A percentile compares a stretch with the other conserved stretches of the same genome.
phyloP scores from a whole-genome alignment of 176 grass and related monocot genomes.

The Olyra latifolia region DNA sequence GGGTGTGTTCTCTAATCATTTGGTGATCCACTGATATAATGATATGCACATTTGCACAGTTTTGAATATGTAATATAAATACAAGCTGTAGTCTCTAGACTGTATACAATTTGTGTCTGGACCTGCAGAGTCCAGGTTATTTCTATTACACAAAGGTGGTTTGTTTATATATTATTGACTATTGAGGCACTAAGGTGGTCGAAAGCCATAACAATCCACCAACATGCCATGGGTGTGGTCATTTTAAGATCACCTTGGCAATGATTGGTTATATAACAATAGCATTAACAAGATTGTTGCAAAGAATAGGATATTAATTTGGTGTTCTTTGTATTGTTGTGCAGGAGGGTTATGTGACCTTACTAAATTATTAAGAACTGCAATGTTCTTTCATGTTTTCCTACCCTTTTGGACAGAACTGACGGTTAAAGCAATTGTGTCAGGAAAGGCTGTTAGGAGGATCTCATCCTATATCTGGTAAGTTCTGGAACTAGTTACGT shows the following conservation, averaged over 20 bases:
- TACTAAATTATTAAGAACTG: conserved; percentile 15
- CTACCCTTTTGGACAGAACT: neutral
- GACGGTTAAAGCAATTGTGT: conserved; percentile 5
- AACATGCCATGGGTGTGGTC: neutral
- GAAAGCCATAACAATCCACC: conserved; percentile 14
- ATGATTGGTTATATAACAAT: neutral
- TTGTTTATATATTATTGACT: neutral
- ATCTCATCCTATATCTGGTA: neutral
- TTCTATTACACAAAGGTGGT: neutral
- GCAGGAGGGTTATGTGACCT: conserved; percentile 2
- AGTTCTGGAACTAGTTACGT: neutral
- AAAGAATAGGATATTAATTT: conserved; percentile 7
- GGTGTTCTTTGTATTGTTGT: conserved; percentile 7
- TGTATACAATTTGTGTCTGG: neutral
- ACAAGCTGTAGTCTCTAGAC: neutral
- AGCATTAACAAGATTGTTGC: neutral
- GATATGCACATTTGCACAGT: neutral
- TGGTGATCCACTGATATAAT: neutral
- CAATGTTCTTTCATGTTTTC: neutral
- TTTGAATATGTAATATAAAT: conserved; percentile 2
- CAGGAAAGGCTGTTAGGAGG: neutral
- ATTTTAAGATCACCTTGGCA: neutral
- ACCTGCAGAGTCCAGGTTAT: neutral
- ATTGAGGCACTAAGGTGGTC: neutral
- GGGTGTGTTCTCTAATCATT: neutral